These are phyloP conservation scores for Sporothrix protearum DNA, from an alignment of 2,329 filamentous ascomycete species.

Conservation along the genomic window DNA sequence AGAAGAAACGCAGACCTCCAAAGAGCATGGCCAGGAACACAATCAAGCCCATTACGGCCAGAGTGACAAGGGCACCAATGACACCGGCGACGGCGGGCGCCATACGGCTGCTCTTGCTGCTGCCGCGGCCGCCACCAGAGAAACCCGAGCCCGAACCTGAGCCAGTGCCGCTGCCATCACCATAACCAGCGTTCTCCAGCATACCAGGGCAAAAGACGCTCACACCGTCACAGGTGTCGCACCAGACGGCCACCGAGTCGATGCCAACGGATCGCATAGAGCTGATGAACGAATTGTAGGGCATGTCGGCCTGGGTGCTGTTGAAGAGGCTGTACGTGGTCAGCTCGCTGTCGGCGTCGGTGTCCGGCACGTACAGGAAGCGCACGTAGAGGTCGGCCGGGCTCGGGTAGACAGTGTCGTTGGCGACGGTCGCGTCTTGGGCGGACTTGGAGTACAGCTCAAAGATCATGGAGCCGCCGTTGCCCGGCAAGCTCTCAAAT, in stretches of 20 bases:
- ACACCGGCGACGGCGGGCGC: conserved; percentile 44
- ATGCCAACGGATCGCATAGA: conserved; percentile 40
- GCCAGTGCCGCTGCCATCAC: background rate
- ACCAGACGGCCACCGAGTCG: conserved; percentile 42
- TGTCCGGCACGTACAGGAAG: conserved; percentile 54
- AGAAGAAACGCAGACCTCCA: conserved; percentile 33
- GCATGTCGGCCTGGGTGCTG: conserved; percentile 36
- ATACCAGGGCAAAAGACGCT: conserved; percentile 40
- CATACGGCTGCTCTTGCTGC: conserved; percentile 24
- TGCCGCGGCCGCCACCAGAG: background rate
- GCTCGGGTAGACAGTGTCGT: conserved; percentile 33
- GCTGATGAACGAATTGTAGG: conserved; percentile 40
- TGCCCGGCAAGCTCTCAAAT: conserved; percentile 53
- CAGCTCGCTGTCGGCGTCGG: conserved; percentile 38
- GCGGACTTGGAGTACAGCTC: conserved; percentile 51
- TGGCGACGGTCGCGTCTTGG: conserved; percentile 31
- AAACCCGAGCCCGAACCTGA: background rate
- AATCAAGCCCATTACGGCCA: conserved; percentile 35
- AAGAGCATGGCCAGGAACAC: conserved; percentile 28
- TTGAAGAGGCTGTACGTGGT: conserved; percentile 42
- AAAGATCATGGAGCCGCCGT: conserved; percentile 71
- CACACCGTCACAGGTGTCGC: conserved; percentile 40
- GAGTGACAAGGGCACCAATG: conserved; percentile 44
- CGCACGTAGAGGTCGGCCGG: conserved; percentile 48
- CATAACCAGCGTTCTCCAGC: conserved; percentile 18